phyloP scores from a whole-genome alignment of 352 stramenopile species.

The Pythium sukuiense region DNA sequence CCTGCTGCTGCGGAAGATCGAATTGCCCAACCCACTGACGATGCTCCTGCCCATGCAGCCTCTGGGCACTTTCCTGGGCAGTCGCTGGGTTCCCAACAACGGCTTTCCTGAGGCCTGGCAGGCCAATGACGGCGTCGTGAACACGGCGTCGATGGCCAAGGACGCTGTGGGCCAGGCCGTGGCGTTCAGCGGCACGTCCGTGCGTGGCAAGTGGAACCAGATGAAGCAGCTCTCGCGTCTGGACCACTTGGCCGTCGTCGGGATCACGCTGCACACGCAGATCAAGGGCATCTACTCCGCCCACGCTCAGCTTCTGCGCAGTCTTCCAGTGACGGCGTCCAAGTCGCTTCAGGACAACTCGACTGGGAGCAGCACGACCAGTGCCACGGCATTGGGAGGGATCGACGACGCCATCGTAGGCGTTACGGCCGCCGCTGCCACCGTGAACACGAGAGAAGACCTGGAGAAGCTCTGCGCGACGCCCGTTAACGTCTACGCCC shows the following conservation, averaged over 20 bases:
- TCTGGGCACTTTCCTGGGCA: constrained; percentile 39
- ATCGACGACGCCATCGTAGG: not conserved
- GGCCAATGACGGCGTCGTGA: constrained; percentile 51
- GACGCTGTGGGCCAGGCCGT: constrained; percentile 39
- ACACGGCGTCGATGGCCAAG: constrained; percentile 48
- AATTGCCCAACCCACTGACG: constrained; percentile 45
- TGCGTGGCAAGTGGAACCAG: constrained; percentile 47
- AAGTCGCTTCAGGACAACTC: too few species aligned
- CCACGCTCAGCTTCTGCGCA: constrained; percentile 36
- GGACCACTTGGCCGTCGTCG: constrained; percentile 44
- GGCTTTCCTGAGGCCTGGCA: constrained; percentile 46
- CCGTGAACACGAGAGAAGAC: not conserved
- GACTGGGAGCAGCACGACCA: not conserved
- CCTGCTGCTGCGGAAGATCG: constrained; percentile 40
- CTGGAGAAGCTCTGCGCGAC: not conserved
- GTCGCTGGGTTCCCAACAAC: constrained; percentile 36
- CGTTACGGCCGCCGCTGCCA: not conserved
- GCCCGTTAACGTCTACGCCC: not conserved
- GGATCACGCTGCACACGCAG: constrained; percentile 41
- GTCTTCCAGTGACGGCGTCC: constrained; percentile 15
- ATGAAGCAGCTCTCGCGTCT: constrained; percentile 41
- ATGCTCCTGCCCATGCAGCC: constrained; percentile 53
- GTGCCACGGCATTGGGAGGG: not conserved
- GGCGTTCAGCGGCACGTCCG: constrained; percentile 35
- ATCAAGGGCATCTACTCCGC: constrained; percentile 39